Base-by-base conservation (phyloP, 2,329 filamentous ascomycete species). In the Colletotrichum sp. region DNA sequence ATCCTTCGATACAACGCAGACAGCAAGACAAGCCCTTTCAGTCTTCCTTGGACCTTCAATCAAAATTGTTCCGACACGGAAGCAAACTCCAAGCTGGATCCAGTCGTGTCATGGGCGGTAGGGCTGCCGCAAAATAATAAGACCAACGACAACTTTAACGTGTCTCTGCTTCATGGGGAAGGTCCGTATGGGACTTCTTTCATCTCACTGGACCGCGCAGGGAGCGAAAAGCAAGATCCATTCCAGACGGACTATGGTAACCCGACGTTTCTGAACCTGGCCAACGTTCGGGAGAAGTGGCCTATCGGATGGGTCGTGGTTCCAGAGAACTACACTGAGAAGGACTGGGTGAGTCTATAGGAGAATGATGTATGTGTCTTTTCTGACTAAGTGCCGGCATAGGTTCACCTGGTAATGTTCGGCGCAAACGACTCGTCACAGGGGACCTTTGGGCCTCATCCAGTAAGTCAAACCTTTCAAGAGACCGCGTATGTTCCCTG, bases 171-270 rank as follows among this genome's bases (percentile, higher is more conserved):
- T 59, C 76, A 64, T 28, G 28, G 75, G 7, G 30, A 52, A 16
- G 36, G 66, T 6, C 71, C 65, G 13, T 73, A 73, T 4, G 65
- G 65, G 3, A 72, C 73, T 44, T 24, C 83, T 28, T 86, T 87
- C 80, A 64, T 73, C 18, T 69, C 71, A 6, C 30, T 73, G 13
- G 71, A 73, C 24, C 55, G 71, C 8, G 65, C 52, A 5, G 36
- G 21, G 3, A 70, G 39, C 36, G 21, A 69, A 26, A 24, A 69
- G 8, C 28, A 64, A n/a, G 16, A 24, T 26, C 71, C 71, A 0
- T 74, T 74, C 26, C 82, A 85, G 26, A 85, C 82, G 9, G 81
- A 88, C 79, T 88, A 85, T 80, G 86, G 82, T 3, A 85, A 87
- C 64, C 85, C 86, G 49, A 84, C 86, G 3, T 87, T 85, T 79